Percentiles rank a stretch among this genome's conserved stretches.
Evolutionary conservation across 2,329 filamentous ascomycete genomes (phyloP).

Genomic region (Colletotrichum gigasporum): DNA sequence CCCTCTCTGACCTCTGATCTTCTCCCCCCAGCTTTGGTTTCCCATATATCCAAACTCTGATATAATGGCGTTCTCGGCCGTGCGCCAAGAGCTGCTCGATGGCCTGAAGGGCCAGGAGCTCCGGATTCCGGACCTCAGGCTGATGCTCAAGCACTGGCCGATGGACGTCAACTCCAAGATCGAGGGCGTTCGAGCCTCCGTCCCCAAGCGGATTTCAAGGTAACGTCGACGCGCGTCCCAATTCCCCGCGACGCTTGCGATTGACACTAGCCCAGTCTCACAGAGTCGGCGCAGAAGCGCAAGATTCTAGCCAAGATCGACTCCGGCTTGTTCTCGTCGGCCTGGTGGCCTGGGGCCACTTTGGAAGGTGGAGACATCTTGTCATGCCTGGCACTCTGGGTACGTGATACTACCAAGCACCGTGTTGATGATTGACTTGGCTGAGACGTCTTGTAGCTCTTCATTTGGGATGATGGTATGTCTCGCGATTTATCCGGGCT

Average conservation of each 20-base stretch:
- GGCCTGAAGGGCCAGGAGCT: neutral
- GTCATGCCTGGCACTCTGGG: neutral
- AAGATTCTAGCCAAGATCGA: neutral
- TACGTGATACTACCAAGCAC: neutral
- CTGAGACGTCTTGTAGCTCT: neutral
- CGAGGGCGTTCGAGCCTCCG: neutral
- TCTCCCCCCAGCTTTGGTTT: too few relatives aligned
- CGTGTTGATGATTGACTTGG: neutral
- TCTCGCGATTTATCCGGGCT: neutral
- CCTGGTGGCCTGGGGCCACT: neutral
- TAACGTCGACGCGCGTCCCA: too few relatives aligned
- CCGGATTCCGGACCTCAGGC: neutral
- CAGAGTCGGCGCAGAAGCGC: neutral
- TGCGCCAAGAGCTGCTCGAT: neutral
- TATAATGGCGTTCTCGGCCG: neutral
- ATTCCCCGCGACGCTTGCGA: too few relatives aligned
- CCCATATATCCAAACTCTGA: neutral
- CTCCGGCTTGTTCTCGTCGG: neutral
- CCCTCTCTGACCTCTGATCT: too few relatives aligned
- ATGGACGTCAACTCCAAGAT: neutral
- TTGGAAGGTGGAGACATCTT: neutral
- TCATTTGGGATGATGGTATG: neutral
- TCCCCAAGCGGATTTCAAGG: neutral
- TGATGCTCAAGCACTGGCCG: neutral
- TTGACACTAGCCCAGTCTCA: too few relatives aligned